A percentile compares a stretch with the other conserved stretches of the same genome.
Conservation (phyloP, 805 yeast genomes). For the Starmerella bacillaris region DNA sequence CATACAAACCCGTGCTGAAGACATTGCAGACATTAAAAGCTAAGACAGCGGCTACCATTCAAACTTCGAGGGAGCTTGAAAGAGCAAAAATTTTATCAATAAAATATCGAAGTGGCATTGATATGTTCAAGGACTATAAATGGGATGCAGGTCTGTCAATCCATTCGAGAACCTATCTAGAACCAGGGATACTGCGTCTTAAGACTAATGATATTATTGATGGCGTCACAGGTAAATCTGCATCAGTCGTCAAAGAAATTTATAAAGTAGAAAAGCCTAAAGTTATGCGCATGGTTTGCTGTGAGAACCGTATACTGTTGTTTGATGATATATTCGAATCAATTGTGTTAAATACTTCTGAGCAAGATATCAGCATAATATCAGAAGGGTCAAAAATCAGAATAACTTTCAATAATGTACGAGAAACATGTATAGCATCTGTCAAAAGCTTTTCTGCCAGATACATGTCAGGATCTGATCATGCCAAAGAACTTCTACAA, state of each 20-base stretch:
- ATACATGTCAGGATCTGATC: no score
- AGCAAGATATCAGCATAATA: no score
- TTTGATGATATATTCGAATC: slow-evolving; percentile 12
- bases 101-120: slow-evolving; percentile 2
- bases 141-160: slow-evolving; percentile 14
- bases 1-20: slow-evolving; percentile 1
- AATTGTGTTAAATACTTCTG: neutral
- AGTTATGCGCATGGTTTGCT: slow-evolving; percentile 7
- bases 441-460: no score
- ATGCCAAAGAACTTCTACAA: no score
- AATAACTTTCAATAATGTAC: no score
- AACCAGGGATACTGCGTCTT: slow-evolving; percentile 6
- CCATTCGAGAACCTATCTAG: slow-evolving; percentile 11
- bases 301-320: slow-evolving; percentile 3
- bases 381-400: no score
- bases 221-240: slow-evolving; percentile 1
- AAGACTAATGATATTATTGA: slow-evolving; percentile 13
- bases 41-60: neutral
- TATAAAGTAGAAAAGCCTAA: slow-evolving; percentile 1
- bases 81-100: slow-evolving; percentile 3
- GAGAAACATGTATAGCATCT: no score
- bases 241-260: slow-evolving; percentile 12
- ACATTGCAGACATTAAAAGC: slow-evolving; percentile 2
- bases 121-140: slow-evolving; percentile 5
- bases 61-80: neutral